A percentile compares a stretch with the other conserved stretches of the same genome.
Conservation (phyloP, 1,139 yeast species). For the Pichia terricola region DNA sequence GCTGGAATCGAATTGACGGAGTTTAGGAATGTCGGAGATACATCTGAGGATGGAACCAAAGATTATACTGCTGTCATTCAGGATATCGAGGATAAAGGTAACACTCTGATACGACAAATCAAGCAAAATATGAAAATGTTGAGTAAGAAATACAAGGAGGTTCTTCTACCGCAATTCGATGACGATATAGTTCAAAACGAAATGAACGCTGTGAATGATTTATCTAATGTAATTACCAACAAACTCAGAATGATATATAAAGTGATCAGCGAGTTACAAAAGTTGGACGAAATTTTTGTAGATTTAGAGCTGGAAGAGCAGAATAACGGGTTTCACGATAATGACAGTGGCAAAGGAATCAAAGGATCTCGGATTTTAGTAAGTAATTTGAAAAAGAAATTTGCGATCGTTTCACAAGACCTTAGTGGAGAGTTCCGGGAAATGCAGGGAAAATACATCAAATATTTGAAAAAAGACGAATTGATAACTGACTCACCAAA, state of each 20-base stretch:
- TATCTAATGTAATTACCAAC: conserved; percentile 66
- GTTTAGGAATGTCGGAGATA: conserved; percentile 20
- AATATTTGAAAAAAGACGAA: conserved; percentile 64
- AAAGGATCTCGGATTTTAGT: conserved; percentile 37
- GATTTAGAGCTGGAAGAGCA: conserved; percentile 38
- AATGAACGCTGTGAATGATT: conserved; percentile 45
- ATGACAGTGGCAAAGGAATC: not conserved
- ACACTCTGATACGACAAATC: conserved; percentile 8
- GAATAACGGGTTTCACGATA: conserved; percentile 1
- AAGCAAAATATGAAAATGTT: conserved; percentile 39
- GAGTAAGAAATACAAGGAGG: conserved; percentile 65
- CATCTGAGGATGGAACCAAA: not conserved
- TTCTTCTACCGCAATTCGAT: conserved; percentile 76
- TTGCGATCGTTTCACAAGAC: conserved; percentile 79
- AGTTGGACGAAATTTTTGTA: conserved; percentile 12
- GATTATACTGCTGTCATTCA: conserved; percentile 8
- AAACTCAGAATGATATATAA: conserved; percentile 70
- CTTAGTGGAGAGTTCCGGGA: conserved; percentile 70
- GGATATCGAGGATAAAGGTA: conserved; percentile 11
- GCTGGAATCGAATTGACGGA: conserved; percentile 37
- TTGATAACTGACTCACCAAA: not conserved
- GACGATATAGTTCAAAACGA: conserved; percentile 32
- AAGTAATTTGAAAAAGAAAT: conserved; percentile 70
- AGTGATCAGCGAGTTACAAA: conserved; percentile 41
- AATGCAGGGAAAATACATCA: conserved; percentile 80